A percentile compares a stretch with the other conserved stretches of the same genome.
Conservation (phyloP, 1,284 basidiomycete genomes). For the Ganoderma boninense region DNA sequence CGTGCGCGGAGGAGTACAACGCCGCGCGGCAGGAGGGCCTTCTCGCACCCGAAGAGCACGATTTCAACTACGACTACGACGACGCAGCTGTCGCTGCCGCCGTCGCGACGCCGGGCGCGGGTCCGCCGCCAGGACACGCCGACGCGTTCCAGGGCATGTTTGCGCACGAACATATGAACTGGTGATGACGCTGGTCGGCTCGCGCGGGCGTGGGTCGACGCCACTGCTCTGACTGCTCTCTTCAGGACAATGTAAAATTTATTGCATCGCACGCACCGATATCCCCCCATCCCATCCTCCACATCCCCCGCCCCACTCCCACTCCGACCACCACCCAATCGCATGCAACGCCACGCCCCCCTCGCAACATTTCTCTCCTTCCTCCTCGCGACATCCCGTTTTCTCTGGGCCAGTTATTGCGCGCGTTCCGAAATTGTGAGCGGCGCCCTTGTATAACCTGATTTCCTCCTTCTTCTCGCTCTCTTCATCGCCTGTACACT, state of each 20-base stretch:
- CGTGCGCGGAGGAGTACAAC: conserved; percentile 28
- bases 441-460: conserved; percentile 26
- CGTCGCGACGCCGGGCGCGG: conserved; percentile 11
- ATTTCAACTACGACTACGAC: conserved; percentile 40
- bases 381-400: conserved; percentile 22
- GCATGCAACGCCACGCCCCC: conserved; percentile 9
- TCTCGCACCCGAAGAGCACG: conserved; percentile 30
- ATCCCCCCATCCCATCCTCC: background rate
- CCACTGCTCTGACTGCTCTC: conserved; percentile 30
- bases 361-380: conserved; percentile 4
- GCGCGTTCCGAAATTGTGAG: conserved; percentile 20
- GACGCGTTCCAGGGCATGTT: conserved; percentile 41
- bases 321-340: background rate
- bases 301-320: background rate
- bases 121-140: conserved; percentile 21
- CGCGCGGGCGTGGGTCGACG: conserved; percentile 46
- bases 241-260: conserved; percentile 28
- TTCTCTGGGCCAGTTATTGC: conserved; percentile 25
- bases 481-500: background rate
- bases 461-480: background rate
- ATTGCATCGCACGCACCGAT: conserved; percentile 20
- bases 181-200: conserved; percentile 45
- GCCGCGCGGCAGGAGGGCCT: conserved; percentile 16
- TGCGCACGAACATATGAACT: conserved; percentile 39
- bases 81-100: conserved; percentile 23